Evolutionary conservation across 2,329 filamentous ascomycete genomes (phyloP), one percentile per base, ranked within the genome.

Genomic region (Graphilbum fragrans): DNA sequence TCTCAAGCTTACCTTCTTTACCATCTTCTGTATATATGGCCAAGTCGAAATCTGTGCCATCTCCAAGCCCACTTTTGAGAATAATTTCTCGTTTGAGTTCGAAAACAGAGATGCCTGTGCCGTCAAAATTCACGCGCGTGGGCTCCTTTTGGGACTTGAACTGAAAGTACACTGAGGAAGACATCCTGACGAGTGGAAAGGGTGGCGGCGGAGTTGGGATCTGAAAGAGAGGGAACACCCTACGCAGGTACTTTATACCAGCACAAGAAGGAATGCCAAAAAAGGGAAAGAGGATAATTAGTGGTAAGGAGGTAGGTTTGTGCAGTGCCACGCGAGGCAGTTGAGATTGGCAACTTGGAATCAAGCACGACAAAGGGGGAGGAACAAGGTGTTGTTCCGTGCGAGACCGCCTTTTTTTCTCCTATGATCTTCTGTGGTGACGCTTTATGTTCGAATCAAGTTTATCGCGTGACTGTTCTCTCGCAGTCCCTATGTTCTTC

Each of bases 31-130:
- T 85, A 63, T 87, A 94, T 52, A 98, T 93, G 50, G 86, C 81
- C 41, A 98, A 76, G 62, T 98, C 90, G 60, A 96, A 95, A 60
- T 98, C 92, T 50, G 85, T 86, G 47, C 92, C 92, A 64, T 96
- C 90, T 52, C 92, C 92, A 51, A 98, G 74, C 47, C 86, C 86
- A 62, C 86, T 93, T 62, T 90, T 85, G 61, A 76, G 80, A 67
- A 98, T 98, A 57, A 98, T 98, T 66, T 96, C 92, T 68, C 90
- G 84, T 69, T 98, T 98, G 58, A 98, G 73, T 60, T 98, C 93
- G 65, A 96, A 98, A 49, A 96, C 92, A 47, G 90, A 94, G 58
- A 96, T 94, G 63, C 86, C 86, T 54, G 90, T 95, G 58, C 92
- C 92, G 64, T 98, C 90, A 62, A 98, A 96, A 57, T 88, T 85